A percentile compares a stretch with the other conserved stretches of the same genome.
These are phyloP conservation scores for Syncephalis plumigaleata DNA, from an alignment of 371 early-diverging fungal genomes.

Conservation along the genomic window DNA sequence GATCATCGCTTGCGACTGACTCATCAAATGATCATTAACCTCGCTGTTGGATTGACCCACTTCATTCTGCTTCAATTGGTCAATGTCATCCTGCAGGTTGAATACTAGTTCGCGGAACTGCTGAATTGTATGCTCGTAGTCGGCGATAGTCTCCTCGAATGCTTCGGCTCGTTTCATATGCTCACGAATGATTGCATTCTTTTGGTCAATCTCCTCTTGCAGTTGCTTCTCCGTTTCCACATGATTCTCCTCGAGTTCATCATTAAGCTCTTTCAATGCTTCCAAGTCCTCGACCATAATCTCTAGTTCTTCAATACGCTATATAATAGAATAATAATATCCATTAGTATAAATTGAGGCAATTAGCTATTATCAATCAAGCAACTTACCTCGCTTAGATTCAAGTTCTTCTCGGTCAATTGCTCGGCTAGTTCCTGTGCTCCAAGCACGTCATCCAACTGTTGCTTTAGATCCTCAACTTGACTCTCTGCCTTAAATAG, in stretches of 20 bases:
- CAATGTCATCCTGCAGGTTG: conserved; percentile 53
- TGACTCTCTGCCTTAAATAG: conserved; percentile 37
- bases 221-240: conserved; percentile 70
- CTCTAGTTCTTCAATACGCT: conserved; percentile 49
- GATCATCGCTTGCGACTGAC: conserved; percentile 71
- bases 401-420: conserved; percentile 17
- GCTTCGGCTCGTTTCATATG: conserved; percentile 33
- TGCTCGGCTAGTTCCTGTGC: conserved; percentile 34
- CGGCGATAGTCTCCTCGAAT: conserved; percentile 63
- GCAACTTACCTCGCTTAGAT: conserved; percentile 16
- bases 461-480: conserved; percentile 65
- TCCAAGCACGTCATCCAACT: conserved; percentile 64
- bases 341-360: not conserved
- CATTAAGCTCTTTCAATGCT: conserved; percentile 73
- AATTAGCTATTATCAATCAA: not conserved
- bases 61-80: conserved; percentile 43
- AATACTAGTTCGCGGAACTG: conserved; percentile 77
- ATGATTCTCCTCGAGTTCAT: conserved; percentile 82
- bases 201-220: conserved; percentile 64
- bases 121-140: conserved; percentile 64
- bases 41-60: conserved; percentile 26
- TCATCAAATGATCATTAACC: conserved; percentile 18
- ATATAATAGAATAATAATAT: conserved; percentile 10
- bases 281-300: conserved; percentile 72
- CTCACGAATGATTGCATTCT: conserved; percentile 47